Evolutionary conservation across 306 rosid genomes (phyloP), one percentile per base, ranked within the genome.

Genomic region (Rubus idaeus): DNA sequence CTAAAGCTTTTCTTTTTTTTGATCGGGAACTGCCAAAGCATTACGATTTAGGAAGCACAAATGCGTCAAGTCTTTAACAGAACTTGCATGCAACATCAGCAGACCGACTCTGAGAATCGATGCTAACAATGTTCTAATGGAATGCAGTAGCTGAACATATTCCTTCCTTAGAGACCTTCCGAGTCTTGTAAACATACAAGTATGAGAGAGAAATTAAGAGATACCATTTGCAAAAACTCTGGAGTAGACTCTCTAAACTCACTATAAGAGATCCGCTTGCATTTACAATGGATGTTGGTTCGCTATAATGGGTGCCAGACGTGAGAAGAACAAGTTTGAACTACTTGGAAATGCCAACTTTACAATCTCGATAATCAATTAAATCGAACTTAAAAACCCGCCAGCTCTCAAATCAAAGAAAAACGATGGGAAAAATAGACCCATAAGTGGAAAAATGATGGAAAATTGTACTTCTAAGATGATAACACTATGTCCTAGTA

Each of bases 281-380:
- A 80, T 69, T 81, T 76, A 76, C 84, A 75, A 21, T 18, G 40
- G 73, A 80, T 51, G 39, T 60, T 30, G 30, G 8, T 58, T 16
- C 45, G 45, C 45, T 3, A 13, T 40, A 30, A 60, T 60, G 40
- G 11, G 17, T 60, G 30, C 35, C 51, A n/a, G 11, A 23, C 71
- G 21, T 80, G 40, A 40, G n/a, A 58, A 49, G 13, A 69, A 61
- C 49, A 68, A 75, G 60, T 52, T 6, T 30, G 6, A 50, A 41
- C 77, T 44, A 63, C 56, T 68, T 9, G n/a, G 39, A 51, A 69
- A 61, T 77, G 23, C 72, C 61, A 56, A 37, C 60, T 81, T 70
- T 75, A 62, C 80, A 75, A 42, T 35, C 72, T 69, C 40, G 1
- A 46, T 53, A 5, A 16, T 46, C 6, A 13, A 9, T 39, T 21